Conservation (phyloP, 1,139 yeast genomes). For the Kluyveromyces marxianus region DNA sequence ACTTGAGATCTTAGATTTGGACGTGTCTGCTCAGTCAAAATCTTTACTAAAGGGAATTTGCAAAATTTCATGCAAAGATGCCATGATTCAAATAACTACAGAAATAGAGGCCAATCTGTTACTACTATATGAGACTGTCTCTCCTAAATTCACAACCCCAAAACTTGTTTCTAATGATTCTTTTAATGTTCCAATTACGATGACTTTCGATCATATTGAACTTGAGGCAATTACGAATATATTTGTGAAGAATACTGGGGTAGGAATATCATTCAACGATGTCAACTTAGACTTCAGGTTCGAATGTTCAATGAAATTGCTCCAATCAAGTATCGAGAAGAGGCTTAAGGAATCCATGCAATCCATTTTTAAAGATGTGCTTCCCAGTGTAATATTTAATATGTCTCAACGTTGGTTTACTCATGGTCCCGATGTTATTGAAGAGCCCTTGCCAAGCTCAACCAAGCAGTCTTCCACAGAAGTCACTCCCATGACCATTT, state of each 20-base stretch:
- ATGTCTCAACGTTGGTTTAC: conserved; percentile 30
- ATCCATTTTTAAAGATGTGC: conserved; percentile 27
- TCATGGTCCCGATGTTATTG: conserved; percentile 9
- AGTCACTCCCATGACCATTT: conserved; percentile 11
- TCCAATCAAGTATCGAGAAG: conserved; percentile 30
- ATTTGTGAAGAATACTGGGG: conserved; percentile 28
- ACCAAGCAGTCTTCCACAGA: background rate
- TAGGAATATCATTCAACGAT: conserved; percentile 31
- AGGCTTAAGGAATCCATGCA: conserved; percentile 29
- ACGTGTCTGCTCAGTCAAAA: conserved; percentile 24
- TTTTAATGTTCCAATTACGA: conserved; percentile 30
- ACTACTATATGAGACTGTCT: conserved; percentile 21
- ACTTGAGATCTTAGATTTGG: conserved; percentile 29
- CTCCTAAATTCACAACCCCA: conserved; percentile 28
- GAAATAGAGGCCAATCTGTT: conserved; percentile 30
- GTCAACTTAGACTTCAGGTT: conserved; percentile 30
- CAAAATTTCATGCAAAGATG: conserved; percentile 26
- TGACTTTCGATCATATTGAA: conserved; percentile 28
- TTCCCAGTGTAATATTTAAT: conserved; percentile 29
- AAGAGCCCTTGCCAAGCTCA: conserved; percentile 3
- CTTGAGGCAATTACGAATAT: conserved; percentile 31
- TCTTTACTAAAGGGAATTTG: conserved; percentile 29
- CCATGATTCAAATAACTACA: conserved; percentile 27
- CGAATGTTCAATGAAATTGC: conserved; percentile 30
- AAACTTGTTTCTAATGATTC: conserved; percentile 29